Conservation (phyloP, 495 filamentous ascomycete species). For the Daldinia vernicosa region DNA sequence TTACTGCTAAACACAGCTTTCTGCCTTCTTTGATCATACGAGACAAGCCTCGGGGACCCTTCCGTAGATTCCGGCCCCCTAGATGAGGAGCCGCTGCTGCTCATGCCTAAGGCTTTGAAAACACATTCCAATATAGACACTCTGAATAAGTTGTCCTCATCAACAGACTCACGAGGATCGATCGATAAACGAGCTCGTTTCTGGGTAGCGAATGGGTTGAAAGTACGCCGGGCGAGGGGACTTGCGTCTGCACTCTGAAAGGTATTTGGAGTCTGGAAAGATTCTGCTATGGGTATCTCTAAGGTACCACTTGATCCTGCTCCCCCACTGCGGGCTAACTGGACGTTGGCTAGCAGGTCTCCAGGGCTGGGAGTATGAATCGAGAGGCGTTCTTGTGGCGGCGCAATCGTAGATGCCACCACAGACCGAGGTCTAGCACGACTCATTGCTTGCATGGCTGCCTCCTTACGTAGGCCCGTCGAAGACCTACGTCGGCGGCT, state of each 20-base stretch:
- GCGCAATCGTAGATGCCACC: slow-evolving; percentile 43
- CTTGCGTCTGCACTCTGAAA: slow-evolving; percentile 48
- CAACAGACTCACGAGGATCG: slow-evolving; percentile 75
- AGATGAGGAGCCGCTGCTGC: slow-evolving; percentile 69
- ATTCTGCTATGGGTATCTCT: slow-evolving; percentile 52
- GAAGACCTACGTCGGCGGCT: slow-evolving; percentile 75
- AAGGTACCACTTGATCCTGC: slow-evolving; percentile 42
- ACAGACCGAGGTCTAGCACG: slow-evolving; percentile 50
- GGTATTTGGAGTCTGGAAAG: slow-evolving; percentile 43
- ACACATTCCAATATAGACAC: slow-evolving; percentile 94
- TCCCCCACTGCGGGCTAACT: slow-evolving; percentile 69
- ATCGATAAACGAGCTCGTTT: slow-evolving; percentile 61
- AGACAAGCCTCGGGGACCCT: slow-evolving; percentile 82
- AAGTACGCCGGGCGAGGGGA: slow-evolving; percentile 68
- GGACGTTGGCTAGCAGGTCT: slow-evolving; percentile 82
- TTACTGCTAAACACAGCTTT: slow-evolving; percentile 83
- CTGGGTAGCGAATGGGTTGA: slow-evolving; percentile 66
- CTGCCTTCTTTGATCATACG: slow-evolving; percentile 83
- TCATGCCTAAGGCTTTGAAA: slow-evolving; percentile 91
- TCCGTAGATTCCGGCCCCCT: slow-evolving; percentile 78
- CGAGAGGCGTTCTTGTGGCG: slow-evolving; percentile 48
- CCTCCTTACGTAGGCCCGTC: slow-evolving; percentile 80
- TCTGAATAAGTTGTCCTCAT: slow-evolving; percentile 88
- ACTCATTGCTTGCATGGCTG: slow-evolving; percentile 72
- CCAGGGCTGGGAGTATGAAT: slow-evolving; percentile 69